Conservation (phyloP, 768 basidiomycete genomes). For the Psilocybe cyanescens region DNA sequence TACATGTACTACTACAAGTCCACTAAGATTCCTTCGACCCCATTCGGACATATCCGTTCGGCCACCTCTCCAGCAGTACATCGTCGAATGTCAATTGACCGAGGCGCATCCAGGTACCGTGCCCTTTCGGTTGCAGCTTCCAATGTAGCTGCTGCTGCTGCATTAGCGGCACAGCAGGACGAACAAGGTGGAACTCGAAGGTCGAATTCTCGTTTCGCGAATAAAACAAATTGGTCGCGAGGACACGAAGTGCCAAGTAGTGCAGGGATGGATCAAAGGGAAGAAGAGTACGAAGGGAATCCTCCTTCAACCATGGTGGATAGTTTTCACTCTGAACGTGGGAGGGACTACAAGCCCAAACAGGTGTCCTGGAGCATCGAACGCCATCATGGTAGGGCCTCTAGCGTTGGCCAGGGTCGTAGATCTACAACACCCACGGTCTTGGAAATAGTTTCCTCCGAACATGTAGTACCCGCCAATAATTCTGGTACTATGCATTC, state of each 20-base stretch:
- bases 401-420: conserved; percentile 46
- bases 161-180: conserved; percentile 68
- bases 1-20: conserved; percentile 74
- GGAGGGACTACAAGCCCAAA: conserved; percentile 47
- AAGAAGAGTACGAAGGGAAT: conserved; percentile 43
- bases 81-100: conserved; percentile 56
- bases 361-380: conserved; percentile 75
- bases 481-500: conserved; percentile 3
- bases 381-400: conserved; percentile 43
- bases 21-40: conserved; percentile 37
- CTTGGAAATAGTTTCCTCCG: conserved; percentile 37
- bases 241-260: conserved; percentile 6
- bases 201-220: conserved; percentile 11
- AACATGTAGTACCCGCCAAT: conserved; percentile 16
- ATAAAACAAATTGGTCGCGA: conserved; percentile 8
- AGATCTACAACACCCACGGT: conserved; percentile 35
- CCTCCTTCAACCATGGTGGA: conserved; percentile 64
- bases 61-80: conserved; percentile 41
- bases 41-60: conserved; percentile 39
- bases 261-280: conserved; percentile 17
- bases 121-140: conserved; percentile 71
- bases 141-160: conserved; percentile 73
- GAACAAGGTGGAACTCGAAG: conserved; percentile 37
- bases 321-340: conserved; percentile 78
- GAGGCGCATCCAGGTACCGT: conserved; percentile 64